Percentiles rank a stretch among this genome's conserved stretches.
Conservation (phyloP, 2,329 filamentous ascomycete genomes). For the Dothidotthia symphoricarpi region DNA sequence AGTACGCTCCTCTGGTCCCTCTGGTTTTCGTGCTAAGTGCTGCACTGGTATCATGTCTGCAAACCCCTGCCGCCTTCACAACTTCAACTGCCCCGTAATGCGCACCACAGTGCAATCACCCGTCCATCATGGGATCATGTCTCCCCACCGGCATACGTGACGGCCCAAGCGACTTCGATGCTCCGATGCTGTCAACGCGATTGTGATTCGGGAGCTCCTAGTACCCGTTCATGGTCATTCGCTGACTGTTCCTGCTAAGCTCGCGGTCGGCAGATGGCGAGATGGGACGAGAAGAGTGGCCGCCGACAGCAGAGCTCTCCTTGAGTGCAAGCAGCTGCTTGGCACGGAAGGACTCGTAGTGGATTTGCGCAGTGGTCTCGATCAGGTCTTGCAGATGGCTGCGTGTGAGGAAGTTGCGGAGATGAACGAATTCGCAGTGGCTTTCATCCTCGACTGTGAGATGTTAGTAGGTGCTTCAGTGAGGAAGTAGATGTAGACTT, state of each 20-base stretch:
- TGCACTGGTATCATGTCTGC: constrained; percentile 41
- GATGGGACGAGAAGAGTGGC: constrained; percentile 83
- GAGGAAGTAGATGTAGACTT: background rate
- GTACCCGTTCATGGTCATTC: constrained; percentile 99
- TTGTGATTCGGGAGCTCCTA: constrained; percentile 51
- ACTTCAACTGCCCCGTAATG: constrained; percentile 1
- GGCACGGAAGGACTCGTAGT: constrained; percentile 99
- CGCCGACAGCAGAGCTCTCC: constrained; percentile 87
- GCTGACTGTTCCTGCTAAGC: constrained; percentile 93
- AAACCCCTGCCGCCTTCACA: constrained; percentile 9
- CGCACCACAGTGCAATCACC: constrained; percentile 14
- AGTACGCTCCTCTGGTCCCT: constrained; percentile 19
- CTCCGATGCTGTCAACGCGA: constrained; percentile 32
- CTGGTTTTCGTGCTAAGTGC: constrained; percentile 30
- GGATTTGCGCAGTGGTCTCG: constrained; percentile 98
- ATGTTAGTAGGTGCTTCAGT: constrained; percentile 12
- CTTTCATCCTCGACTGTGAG: constrained; percentile 84
- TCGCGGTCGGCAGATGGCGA: constrained; percentile 92
- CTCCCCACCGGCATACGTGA: constrained; percentile 20
- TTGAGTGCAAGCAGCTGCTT: constrained; percentile 98
- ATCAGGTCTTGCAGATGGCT: constrained; percentile 98
- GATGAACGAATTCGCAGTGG: constrained; percentile 99
- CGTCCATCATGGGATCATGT: constrained; percentile 25
- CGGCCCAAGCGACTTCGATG: constrained; percentile 22
- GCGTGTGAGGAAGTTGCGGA: constrained; percentile 96